Evolutionary conservation across 83 land plant genomes (phyloP), one percentile per base, ranked within the genome.

Genomic region (Thuja plicata): DNA sequence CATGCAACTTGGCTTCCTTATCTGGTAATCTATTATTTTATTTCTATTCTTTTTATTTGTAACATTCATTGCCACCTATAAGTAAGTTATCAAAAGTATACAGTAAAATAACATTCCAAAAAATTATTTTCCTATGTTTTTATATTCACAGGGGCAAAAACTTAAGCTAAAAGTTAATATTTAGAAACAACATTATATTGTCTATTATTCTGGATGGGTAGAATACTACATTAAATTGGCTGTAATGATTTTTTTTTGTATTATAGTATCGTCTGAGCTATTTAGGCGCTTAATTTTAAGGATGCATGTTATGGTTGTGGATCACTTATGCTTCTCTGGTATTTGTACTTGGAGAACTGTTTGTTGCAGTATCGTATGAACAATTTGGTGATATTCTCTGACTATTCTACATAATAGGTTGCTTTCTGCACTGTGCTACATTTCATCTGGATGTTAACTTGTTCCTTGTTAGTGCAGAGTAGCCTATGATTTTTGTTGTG

Each of bases 1-100:
- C 54, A 41, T 82, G 85, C 85, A 82, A 82, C 85, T n/a, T 82
- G 50, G 30, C 16, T 82, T 54, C 43, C 85, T 11, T 27, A n/a
- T 12, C 54, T 11, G 85, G 43, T 83, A 83, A 46, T 43, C 16
- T 27, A 4, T 45, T 27, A 13, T 41, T 52, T 11, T 52, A n/a
- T n/a, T n/a, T n/a, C 12, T 48, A 48, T 48, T 19, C 5, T 43
- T 21, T 2, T 41, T 80, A 11, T 80, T 41, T 8, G 30, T 41
- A 3, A 41, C 21, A 3, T 19, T 27, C 45, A 38, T 38, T 40
- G 41, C 24, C 7, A 12, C 24, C 7, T 34, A 5, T 21, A 2
- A 24, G n/a, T n/a, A n/a, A n/a, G n/a, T n/a, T n/a, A n/a, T n/a
- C n/a, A n/a, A n/a, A n/a, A n/a, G n/a, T n/a, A n/a, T n/a, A n/a